Evolutionary conservation across 176 grass and related monocot species (phyloP), one percentile per base, ranked within the genome.

Genomic region (Poa pratensis): DNA sequence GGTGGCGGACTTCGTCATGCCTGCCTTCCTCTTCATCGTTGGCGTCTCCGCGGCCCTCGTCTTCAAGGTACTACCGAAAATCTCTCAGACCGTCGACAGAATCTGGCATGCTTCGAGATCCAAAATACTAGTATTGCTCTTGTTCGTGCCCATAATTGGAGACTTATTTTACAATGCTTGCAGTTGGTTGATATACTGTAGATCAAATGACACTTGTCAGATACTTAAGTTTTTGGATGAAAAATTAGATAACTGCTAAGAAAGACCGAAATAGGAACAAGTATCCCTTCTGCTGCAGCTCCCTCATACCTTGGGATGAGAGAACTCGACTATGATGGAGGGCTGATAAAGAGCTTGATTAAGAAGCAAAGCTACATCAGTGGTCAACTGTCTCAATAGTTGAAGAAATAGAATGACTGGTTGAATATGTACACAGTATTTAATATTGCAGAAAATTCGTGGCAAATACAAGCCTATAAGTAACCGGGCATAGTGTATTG

Each of bases 1-100:
- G 12, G 87, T 92, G n/a, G 96, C 96, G 26, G 96, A 98, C 77
- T 98, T 95, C 79, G 91, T 98, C 79, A 94, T 95, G 96, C 96
- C 93, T 13, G 86, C 86, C 75, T 95, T 98, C 84, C 94, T 98
- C 88, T 98, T 95, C 89, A 94, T 95, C 77, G 91, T 98, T 7
- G 96, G 96, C 27, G 75, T 95, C 32, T 95, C 91, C 28, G 86
- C 89, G 10, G 93, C 96, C 54, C 89, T 95, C 72, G 96, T 95
- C 19, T 98, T 92, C 87, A 95, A 95, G 96, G 93, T 94, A 81
- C 15, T 4, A n/a, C 53, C 24, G 1, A 75, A 80, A 48, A 24
- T 52, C 50, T 82, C 50, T 76, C 37, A 5, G 23, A 18, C 12
- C 34, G 24, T 84, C 80, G 19, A n/a, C 16, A 10, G 12, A 68